Evolutionary conservation across 2,329 filamentous ascomycete species (phyloP), one percentile per base, ranked within the genome.

Genomic region (Purpureocillium lavendulum): DNA sequence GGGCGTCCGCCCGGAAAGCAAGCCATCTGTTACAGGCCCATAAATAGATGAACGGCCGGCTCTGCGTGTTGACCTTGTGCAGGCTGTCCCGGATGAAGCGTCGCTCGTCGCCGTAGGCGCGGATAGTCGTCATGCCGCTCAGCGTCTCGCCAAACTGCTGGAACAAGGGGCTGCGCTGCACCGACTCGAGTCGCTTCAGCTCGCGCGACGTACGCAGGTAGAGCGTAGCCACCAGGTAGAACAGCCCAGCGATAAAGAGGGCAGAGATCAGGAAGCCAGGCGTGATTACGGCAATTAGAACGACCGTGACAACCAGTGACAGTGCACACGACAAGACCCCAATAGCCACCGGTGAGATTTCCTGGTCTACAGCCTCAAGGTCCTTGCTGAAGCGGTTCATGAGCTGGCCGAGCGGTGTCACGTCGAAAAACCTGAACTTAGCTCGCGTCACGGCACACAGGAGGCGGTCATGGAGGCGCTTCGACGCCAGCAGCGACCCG

Each of bases 361-460:
- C 92, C 58, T 98, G 92, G 50, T 98, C 92, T 15, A 98, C 75
- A 10, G 88, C 81, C 59, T 98, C 89, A 12, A 98, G 77, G 59
- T 98, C 92, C 62, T 97, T 97, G 59, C 90, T 97, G 66, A 98
- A 98, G 15, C 92, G 80, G 62, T 98, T 98, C 82, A 97, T 97
- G 53, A 98, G 73, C 62, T 96, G 90, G 11, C 92, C 92, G 1
- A 97, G 75, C 3, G 92, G 92, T 1, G 92, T 98, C 1, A 90
- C 84, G 55, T 98, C 92, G 55, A 98, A 98, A 66, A 98, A 98
- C 57, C 86, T 88, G 71, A 98, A 97, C 58, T 88, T 90, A 24
- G 92, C 92, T 49, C 89, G 80, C 12, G 87, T 84, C 17, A 98
- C 80, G 2, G 84, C 73, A 21, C 77, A 72, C 58, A 98, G 83